Evolutionary conservation across 176 grass and related monocot species (phyloP).

Genomic region (Ananas comosus): DNA sequence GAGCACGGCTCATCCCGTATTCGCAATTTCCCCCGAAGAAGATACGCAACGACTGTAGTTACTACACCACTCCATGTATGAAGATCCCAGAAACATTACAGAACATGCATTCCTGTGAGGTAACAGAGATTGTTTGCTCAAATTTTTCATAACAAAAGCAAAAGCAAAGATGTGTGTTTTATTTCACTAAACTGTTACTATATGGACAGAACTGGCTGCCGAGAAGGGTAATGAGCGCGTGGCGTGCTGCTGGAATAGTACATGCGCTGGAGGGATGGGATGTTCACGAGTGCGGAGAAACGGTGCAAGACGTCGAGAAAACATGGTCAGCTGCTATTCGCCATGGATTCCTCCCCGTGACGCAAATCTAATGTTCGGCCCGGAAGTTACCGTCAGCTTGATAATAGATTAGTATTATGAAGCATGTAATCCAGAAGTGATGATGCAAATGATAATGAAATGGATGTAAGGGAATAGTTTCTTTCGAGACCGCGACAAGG

Average conservation of each 20-base stretch:
- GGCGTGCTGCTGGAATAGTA: constrained; percentile 61
- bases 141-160: background rate
- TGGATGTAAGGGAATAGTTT: too few species aligned
- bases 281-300: constrained; percentile 63
- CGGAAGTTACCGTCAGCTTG: background rate
- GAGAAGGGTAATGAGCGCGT: constrained; percentile 90
- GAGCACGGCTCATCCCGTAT: constrained; percentile 60
- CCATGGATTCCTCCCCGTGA: constrained; percentile 58
- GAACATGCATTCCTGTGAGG: constrained; percentile 84
- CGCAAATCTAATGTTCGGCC: constrained; percentile 16
- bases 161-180: background rate
- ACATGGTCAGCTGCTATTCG: constrained; percentile 51
- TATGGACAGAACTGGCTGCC: constrained; percentile 71
- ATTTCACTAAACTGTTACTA: constrained; percentile 5
- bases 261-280: constrained; percentile 66
- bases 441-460: too few species aligned
- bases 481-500: too few species aligned
- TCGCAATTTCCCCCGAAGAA: constrained; percentile 64
- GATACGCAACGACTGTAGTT: constrained; percentile 49
- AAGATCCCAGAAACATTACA: constrained; percentile 52
- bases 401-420: too few species aligned
- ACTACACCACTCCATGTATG: constrained; percentile 62
- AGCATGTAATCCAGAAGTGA: too few species aligned
- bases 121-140: constrained; percentile 8
- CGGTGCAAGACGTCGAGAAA: constrained; percentile 50